Conservation (phyloP, 148 eudicot genomes). For the Euryodendron excelsum region DNA sequence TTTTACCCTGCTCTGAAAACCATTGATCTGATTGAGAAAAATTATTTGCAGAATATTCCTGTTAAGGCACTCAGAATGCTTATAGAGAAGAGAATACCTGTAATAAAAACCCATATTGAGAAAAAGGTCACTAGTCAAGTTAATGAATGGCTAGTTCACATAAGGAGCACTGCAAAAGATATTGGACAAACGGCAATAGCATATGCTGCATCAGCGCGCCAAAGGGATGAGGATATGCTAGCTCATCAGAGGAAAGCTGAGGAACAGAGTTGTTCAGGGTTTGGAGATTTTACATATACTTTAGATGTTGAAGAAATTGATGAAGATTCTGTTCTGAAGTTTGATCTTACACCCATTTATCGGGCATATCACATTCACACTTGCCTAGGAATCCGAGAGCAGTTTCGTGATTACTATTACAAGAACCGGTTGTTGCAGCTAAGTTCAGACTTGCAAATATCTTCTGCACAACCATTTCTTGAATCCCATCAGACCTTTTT, state of each 20-base stretch:
- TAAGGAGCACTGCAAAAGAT: slow-evolving; percentile 67
- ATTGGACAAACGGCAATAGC: slow-evolving; percentile 88
- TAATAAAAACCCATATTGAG: slow-evolving; percentile 67
- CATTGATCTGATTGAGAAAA: slow-evolving; percentile 75
- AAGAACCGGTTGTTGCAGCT: slow-evolving; percentile 81
- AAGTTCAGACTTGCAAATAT: slow-evolving; percentile 80
- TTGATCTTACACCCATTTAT: slow-evolving; percentile 86
- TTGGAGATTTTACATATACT: slow-evolving; percentile 51
- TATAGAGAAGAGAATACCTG: slow-evolving; percentile 64
- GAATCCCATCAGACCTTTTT: slow-evolving; percentile 77
- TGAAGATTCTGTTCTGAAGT: slow-evolving; percentile 63
- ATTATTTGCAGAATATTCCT: slow-evolving; percentile 62
- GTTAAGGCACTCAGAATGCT: slow-evolving; percentile 52
- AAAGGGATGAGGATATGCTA: slow-evolving; percentile 73
- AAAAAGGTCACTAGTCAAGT: slow-evolving; percentile 73
- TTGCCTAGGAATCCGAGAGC: slow-evolving; percentile 67
- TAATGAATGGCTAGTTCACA: slow-evolving; percentile 89
- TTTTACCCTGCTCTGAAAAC: slow-evolving; percentile 91
- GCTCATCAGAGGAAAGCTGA: slow-evolving; percentile 79
- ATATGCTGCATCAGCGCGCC: slow-evolving; percentile 59
- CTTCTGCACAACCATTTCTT: slow-evolving; percentile 65
- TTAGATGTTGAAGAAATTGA: slow-evolving; percentile 79
- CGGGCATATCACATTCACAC: slow-evolving; percentile 79
- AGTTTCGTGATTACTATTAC: slow-evolving; percentile 88
- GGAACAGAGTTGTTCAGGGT: slow-evolving; percentile 57